These are phyloP conservation scores for Quaeritorhiza haematococci DNA, from an alignment of 371 early-diverging fungal species.

Conservation along the genomic window DNA sequence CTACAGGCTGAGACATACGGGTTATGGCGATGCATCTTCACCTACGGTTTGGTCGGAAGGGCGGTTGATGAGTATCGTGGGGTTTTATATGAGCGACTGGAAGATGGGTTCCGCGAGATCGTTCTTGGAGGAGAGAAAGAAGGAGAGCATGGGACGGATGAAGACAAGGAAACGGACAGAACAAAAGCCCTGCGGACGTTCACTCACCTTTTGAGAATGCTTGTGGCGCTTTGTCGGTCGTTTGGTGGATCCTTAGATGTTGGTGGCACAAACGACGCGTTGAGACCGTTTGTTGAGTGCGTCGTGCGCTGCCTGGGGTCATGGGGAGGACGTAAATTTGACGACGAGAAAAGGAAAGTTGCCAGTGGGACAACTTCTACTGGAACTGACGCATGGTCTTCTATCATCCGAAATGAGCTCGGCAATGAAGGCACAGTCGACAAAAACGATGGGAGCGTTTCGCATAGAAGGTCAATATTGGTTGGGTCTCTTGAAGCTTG, in stretches of 20 bases:
- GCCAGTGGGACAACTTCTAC: neutral
- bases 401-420: neutral
- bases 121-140: neutral
- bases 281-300: slow-evolving; percentile 13
- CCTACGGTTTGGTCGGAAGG: slow-evolving; percentile 12
- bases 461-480: too few relatives aligned
- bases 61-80: slow-evolving; percentile 20
- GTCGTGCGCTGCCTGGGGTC: neutral
- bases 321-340: too few relatives aligned
- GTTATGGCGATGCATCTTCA: slow-evolving; percentile 10
- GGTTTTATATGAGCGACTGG: slow-evolving; percentile 3
- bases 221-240: neutral
- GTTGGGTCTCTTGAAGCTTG: too few relatives aligned
- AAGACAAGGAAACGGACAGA: too few relatives aligned
- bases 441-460: too few relatives aligned
- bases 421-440: too few relatives aligned
- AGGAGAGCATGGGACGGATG: neutral
- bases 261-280: slow-evolving; percentile 18
- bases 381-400: neutral
- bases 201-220: slow-evolving; percentile 9
- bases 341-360: too few relatives aligned
- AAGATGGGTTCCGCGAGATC: neutral
- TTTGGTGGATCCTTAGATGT: slow-evolving; percentile 15
- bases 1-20: slow-evolving; percentile 11
- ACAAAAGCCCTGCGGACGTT: too few relatives aligned